These are phyloP conservation scores for Rhododendron kiyosumense DNA, from an alignment of 148 eudicot species.

Conservation along the genomic window DNA sequence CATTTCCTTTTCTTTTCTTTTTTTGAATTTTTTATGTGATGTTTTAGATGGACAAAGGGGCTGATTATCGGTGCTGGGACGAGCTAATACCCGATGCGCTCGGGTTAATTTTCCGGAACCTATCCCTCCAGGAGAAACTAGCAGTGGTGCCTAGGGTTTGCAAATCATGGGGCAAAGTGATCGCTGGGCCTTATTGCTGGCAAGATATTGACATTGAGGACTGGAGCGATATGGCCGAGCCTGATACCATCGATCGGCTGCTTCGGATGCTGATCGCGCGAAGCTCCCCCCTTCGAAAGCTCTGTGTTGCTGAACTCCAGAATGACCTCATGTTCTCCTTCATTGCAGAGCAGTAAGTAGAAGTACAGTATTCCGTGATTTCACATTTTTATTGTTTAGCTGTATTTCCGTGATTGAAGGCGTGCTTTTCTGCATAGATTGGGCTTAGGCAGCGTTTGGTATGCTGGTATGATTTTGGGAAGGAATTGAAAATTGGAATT, in stretches of 20 bases:
- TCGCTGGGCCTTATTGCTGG: slow-evolving; percentile 76
- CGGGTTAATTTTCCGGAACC: slow-evolving; percentile 48
- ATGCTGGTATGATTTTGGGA: neutral
- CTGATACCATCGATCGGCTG: slow-evolving; percentile 47
- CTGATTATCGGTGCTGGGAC: slow-evolving; percentile 48
- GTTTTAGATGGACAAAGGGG: slow-evolving; percentile 39
- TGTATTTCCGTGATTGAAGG: neutral
- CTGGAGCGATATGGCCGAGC: slow-evolving; percentile 40
- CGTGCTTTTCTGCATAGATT: neutral
- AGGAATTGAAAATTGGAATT: neutral
- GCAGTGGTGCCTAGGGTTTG: slow-evolving; percentile 70
- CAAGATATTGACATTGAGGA: slow-evolving; percentile 67
- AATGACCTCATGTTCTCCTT: slow-evolving; percentile 45
- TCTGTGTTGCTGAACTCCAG: slow-evolving; percentile 49
- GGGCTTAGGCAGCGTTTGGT: neutral
- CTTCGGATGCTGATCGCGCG: slow-evolving; percentile 48
- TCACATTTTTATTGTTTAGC: neutral
- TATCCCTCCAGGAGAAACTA: slow-evolving; percentile 43
- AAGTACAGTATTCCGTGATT: neutral
- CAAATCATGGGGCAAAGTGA: slow-evolving; percentile 64
- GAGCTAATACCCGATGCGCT: slow-evolving; percentile 75
- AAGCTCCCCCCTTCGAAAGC: slow-evolving; percentile 48
- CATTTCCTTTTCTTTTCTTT: neutral
- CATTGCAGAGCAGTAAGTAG: slow-evolving; percentile 35
- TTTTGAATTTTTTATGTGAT: neutral